Evolutionary conservation across 805 yeast genomes (phyloP), one percentile per base, ranked within the genome.

Genomic region (Schwanniomyces pseudopolymorphus): DNA sequence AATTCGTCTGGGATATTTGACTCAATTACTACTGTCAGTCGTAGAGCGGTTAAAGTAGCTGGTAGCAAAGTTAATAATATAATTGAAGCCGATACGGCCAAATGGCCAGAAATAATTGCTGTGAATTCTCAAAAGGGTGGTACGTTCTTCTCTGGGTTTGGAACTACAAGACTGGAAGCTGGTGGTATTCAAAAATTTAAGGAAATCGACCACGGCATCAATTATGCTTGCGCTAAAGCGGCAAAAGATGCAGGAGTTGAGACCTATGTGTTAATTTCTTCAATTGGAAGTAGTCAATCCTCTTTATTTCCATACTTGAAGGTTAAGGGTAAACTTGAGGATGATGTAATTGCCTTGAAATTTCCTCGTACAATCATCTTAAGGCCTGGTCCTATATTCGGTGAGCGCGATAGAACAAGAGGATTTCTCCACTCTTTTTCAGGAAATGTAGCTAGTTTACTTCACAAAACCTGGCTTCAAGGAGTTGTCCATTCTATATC

Each of bases 321-420:
- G 54, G 74, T 85, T 64, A 90, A 90, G 61, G 96, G 96, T 24
- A 79, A 83, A 43, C 70, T 87, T 41, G 97, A 90, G 60, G 77
- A 82, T 39, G 89, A 81, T 40, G 69, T 90, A 8, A 65, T 73
- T 38, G 81, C 70, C 0, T 70, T 89, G 47, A 77, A 73, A 22
- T 90, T 89, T 63, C 84, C 83, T n/a, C 73, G 81, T 44, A 82
- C 90, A 1, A 78, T 89, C 43, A 85, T 90, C 50, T 63, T 90
- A 46, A 77, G 88, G 57, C 97, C 97, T 0, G 96, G 96, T 11
- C 62, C 72, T 0, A 67, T 89, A 31, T 55, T 87, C 5, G 96
- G 96, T 4, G 77, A 78, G 24, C 72, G 96, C 56, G 73, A 68
- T 14, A 49, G 50, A 6, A 48, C 64, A 2, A 76, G 72, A 44